Base-by-base conservation (phyloP, 495 filamentous ascomycete species). In the Amniculicola lignicola region DNA sequence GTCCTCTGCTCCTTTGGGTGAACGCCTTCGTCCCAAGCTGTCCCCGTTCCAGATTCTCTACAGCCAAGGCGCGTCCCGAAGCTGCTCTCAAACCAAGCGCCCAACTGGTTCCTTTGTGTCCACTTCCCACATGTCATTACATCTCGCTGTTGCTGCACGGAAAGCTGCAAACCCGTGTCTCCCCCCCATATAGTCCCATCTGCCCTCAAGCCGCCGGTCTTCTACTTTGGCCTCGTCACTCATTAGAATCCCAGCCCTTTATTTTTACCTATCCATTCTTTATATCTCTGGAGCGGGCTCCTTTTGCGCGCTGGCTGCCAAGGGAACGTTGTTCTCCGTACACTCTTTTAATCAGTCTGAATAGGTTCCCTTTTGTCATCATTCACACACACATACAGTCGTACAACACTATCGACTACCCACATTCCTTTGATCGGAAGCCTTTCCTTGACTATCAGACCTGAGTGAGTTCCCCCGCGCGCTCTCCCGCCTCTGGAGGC, bases 181-280 rank as follows among this genome's bases (percentile, higher is more conserved):
- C 51, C 41, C n/a, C 28, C 36, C 49, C 61, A 60, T 65, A 65
- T 65, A 61, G 45, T 53, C 51, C 39, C n/a, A 16, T 14, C 15
- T 10, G 39, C 62, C 62, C 48, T 57, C 57, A 51, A 57, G 43
- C 53, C 57, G 41, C 37, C 41, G 15, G 61, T 65, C 52, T 61
- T 53, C 52, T 59, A 61, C 57, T 65, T 65, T 65, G 62, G 62
- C 62, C 57, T 64, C 52, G 62, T 65, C 62, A 65, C 53, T 65
- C 62, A 38, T 65, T 65, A 58, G 33, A 60, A 33, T 29, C 62
- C 49, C 40, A 25, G 52, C 57, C 62, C 47, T 60, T 47, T 44
- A 38, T 35, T 57, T 50, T 24, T 44, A 42, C 45, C 44, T 41
- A 47, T 60, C 53, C 61, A 60, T 61, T 61, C 51, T 49, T 60